Evolutionary conservation across 2,329 filamentous ascomycete species (phyloP), one percentile per base, ranked within the genome.

Genomic region (Alternaria triticimaculans): DNA sequence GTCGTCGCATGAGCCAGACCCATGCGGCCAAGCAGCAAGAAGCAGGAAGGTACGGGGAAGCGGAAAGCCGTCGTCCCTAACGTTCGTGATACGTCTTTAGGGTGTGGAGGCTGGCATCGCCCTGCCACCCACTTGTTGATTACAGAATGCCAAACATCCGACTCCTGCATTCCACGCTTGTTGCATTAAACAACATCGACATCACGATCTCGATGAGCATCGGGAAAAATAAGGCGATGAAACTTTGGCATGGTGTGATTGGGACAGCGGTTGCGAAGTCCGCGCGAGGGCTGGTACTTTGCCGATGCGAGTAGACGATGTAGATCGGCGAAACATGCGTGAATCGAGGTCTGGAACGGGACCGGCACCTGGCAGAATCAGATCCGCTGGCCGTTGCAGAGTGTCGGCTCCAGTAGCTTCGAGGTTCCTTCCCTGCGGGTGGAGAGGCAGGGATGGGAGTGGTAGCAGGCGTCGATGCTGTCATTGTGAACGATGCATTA

Each of bases 241-340:
- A 28, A 44, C n/a, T 14, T 21, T 28, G 3, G 25, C 26, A 25
- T 20, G 26, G 10, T 44, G 48, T 58, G 60, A 62, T 62, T 62
- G 55, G 60, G 21, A 43, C 37, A 15, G 18, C 26, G 41, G 41
- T 41, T 33, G 26, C 44, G 8, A 37, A n/a, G 49, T 20, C 55
- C 49, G 55, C 55, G 55, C 28, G 60, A 49, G 26, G 30, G 21
- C 50, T 48, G 55, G 48, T 54, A 50, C 60, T 51, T 62, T 48
- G 55, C 56, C 55, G 56, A 55, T 58, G 55, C 53, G 63, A 50
- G 60, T 46, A 58, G 43, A 46, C 50, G 37, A 33, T 45, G 58
- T 60, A 41, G 65, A 70, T 70, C 67, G 67, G 58, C 63, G 30
- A 59, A 61, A 60, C 57, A 55, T 50, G 48, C 23, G 59, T 46